Conservation (phyloP, 164 flowering plant species). For the Dillenia turbinata region DNA sequence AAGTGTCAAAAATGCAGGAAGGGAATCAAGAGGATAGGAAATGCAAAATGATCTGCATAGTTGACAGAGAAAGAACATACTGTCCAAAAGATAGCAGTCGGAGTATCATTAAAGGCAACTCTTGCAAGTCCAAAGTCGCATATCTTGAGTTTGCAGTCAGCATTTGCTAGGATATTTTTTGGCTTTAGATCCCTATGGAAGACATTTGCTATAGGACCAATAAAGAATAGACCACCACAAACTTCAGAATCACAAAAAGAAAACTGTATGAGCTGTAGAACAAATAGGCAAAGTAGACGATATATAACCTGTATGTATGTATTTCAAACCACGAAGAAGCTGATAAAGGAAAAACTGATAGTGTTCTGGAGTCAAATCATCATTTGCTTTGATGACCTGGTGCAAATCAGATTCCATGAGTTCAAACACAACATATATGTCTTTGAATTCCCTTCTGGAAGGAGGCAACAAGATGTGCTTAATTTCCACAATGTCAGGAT, state of each 20-base stretch:
- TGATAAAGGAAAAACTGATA: slow-evolving; percentile 97
- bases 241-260: slow-evolving; percentile 3
- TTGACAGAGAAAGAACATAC: slow-evolving; percentile 29
- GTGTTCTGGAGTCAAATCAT: slow-evolving; percentile 94
- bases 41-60: neutral
- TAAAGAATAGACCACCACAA: slow-evolving; percentile 6
- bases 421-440: slow-evolving; percentile 94
- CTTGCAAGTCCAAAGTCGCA: slow-evolving; percentile 94
- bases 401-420: slow-evolving; percentile 98
- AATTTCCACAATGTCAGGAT: slow-evolving; percentile 97
- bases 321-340: slow-evolving; percentile 92
- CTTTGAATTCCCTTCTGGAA: slow-evolving; percentile 93
- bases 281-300: too few relatives aligned
- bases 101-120: slow-evolving; percentile 86
- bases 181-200: slow-evolving; percentile 89
- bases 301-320: slow-evolving; percentile 79
- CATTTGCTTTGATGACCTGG: slow-evolving; percentile 96
- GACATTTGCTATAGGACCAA: slow-evolving; percentile 61
- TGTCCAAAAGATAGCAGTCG: slow-evolving; percentile 94
- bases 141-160: slow-evolving; percentile 86
- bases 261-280: too few relatives aligned
- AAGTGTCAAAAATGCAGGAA: neutral
- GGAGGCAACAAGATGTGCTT: slow-evolving; percentile 96
- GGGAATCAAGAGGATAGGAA: neutral
- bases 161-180: slow-evolving; percentile 82